Evolutionary conservation across 192 early-diverging fungal genomes (phyloP).

Genomic region (Coemansia sp.): DNA sequence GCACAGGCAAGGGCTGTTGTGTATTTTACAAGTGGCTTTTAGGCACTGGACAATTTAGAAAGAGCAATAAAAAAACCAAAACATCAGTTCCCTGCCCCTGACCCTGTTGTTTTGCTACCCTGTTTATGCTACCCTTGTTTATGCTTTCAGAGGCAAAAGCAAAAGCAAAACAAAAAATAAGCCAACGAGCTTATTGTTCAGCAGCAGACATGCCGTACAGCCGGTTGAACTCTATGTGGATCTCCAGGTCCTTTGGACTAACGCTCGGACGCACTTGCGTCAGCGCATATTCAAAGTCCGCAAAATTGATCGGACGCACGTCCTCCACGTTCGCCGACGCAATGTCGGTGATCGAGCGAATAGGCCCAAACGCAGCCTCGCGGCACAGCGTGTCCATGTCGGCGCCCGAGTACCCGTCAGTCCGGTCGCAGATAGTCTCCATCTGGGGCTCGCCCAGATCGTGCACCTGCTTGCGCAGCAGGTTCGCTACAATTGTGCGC

Average conservation of each 20-base stretch:
- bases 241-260: constrained; percentile 72
- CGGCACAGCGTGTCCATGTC: constrained; percentile 86
- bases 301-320: constrained; percentile 69
- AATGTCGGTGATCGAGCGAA: constrained; percentile 68
- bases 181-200: background rate
- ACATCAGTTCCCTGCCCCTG: background rate
- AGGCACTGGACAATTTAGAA: background rate
- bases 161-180: background rate
- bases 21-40: background rate
- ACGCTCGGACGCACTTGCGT: constrained; percentile 85
- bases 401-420: constrained; percentile 81
- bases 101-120: background rate
- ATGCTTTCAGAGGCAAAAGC: too few species aligned
- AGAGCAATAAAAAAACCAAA: background rate
- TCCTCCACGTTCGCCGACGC: constrained; percentile 54
- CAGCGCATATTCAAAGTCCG: constrained; percentile 78
- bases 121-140: too few species aligned
- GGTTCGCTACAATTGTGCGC: constrained; percentile 58
- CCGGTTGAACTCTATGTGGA: constrained; percentile 71
- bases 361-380: constrained; percentile 70
- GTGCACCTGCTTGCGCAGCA: constrained; percentile 61
- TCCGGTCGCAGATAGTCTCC: constrained; percentile 58
- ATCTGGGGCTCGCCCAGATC: constrained; percentile 60
- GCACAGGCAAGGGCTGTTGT: too few species aligned
- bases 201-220: constrained; percentile 62